phyloP scores from a whole-genome alignment of 179 eudicot species.

The Camellia oleifera region DNA sequence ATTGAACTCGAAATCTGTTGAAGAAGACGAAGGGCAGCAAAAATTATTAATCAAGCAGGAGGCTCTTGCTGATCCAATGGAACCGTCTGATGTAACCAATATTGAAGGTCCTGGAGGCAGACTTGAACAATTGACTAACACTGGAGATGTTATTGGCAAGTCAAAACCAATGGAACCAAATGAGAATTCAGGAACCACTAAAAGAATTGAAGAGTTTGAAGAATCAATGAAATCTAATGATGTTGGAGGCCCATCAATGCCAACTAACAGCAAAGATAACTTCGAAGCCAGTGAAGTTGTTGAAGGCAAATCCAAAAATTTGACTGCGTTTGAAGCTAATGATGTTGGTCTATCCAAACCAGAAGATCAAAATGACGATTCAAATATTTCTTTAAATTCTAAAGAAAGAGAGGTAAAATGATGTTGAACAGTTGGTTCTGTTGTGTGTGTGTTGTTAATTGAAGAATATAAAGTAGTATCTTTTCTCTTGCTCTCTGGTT shows the following conservation, averaged over 20 bases:
- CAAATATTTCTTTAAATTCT: neutral
- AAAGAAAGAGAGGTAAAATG: conserved; percentile 11
- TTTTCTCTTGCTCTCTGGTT: neutral
- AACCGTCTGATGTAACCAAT: neutral
- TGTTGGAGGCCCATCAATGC: neutral
- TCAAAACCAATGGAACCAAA: neutral
- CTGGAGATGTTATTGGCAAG: conserved; percentile 12
- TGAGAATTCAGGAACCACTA: neutral
- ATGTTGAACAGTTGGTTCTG: neutral
- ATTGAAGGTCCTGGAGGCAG: conserved; percentile 4
- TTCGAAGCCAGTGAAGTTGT: conserved; percentile 13
- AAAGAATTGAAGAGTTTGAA: neutral
- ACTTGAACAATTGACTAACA: conserved; percentile 3
- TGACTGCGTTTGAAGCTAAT: neutral
- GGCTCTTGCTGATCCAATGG: neutral
- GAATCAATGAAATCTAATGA: neutral
- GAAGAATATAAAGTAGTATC: neutral
- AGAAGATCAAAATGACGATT: neutral
- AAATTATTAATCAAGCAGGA: neutral
- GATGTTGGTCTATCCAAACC: neutral
- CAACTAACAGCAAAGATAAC: neutral
- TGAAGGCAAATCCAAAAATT: conserved; percentile 5
- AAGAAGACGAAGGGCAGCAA: neutral
- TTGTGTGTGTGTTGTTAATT: neutral
- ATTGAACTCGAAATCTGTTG: neutral